Conservation (phyloP, 768 basidiomycete genomes). For the Tricholoma flavovirens region DNA sequence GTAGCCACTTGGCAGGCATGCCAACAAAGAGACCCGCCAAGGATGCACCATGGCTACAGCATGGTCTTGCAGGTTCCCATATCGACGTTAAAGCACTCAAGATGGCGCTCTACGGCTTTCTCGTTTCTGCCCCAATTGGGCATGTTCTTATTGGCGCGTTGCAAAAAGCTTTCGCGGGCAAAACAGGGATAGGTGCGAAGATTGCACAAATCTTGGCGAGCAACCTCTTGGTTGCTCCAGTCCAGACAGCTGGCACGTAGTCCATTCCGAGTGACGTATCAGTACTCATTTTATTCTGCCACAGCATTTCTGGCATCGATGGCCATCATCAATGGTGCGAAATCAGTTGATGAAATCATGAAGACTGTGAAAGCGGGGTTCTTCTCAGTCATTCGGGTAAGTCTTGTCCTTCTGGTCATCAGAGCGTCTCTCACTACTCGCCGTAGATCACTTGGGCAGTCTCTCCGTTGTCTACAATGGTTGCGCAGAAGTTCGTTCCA, state of each 20-base stretch:
- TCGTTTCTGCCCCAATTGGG: conserved; percentile 76
- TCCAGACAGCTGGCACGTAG: conserved; percentile 59
- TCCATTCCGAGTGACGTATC: not conserved
- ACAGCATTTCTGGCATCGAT: conserved; percentile 71
- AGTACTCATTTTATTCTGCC: not conserved
- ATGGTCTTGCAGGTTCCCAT: conserved; percentile 49
- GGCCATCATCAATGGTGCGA: conserved; percentile 81
- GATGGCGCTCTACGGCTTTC: conserved; percentile 80
- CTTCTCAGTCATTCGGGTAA: conserved; percentile 65
- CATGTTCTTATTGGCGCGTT: conserved; percentile 69
- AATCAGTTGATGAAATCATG: conserved; percentile 54
- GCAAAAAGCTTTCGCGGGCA: conserved; percentile 75
- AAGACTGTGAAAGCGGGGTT: conserved; percentile 70
- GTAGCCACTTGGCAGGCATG: conserved; percentile 61
- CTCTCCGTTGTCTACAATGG: conserved; percentile 64
- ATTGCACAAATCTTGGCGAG: conserved; percentile 70
- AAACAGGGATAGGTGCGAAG: conserved; percentile 55
- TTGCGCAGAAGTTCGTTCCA: conserved; percentile 78
- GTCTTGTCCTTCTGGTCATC: conserved; percentile 12
- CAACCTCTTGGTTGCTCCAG: conserved; percentile 71
- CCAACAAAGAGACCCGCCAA: conserved; percentile 46
- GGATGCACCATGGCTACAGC: conserved; percentile 47
- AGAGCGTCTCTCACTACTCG: not conserved
- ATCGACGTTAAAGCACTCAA: conserved; percentile 70
- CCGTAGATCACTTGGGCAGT: conserved; percentile 77